phyloP scores from a whole-genome alignment of 108 stramenopile species.

The Cyclotella sp. region DNA sequence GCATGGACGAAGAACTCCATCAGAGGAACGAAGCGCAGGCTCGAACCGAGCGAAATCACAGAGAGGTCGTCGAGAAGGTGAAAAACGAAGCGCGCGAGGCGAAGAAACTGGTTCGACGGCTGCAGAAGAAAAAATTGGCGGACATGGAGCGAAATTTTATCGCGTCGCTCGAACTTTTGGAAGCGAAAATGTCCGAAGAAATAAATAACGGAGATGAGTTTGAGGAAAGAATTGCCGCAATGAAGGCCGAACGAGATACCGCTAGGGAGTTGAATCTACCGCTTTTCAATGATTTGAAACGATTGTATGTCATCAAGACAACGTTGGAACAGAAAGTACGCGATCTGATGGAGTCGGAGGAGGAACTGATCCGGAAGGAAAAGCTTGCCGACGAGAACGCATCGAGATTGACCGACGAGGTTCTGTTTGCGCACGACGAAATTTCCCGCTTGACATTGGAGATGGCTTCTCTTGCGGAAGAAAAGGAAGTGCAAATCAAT shows the following conservation, averaged over 20 bases:
- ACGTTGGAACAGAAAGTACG: neutral
- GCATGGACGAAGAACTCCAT: neutral
- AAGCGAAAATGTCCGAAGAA: slow-evolving; percentile 10
- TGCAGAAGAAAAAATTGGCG: slow-evolving; percentile 8
- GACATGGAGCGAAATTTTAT: slow-evolving; percentile 11
- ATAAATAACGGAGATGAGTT: slow-evolving; percentile 9
- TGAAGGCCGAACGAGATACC: slow-evolving; percentile 11
- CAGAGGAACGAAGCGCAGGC: neutral
- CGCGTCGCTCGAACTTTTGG: neutral
- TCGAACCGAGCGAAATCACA: neutral
- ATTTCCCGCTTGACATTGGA: slow-evolving; percentile 7
- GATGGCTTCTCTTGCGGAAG: neutral
- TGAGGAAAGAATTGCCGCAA: neutral
- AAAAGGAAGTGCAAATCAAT: neutral
- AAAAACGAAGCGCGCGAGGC: neutral
- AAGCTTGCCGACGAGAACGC: neutral
- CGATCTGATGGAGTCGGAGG: slow-evolving; percentile 6
- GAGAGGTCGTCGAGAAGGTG: neutral
- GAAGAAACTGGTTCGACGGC: neutral
- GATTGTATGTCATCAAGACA: slow-evolving; percentile 2
- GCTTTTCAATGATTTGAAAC: slow-evolving; percentile 16
- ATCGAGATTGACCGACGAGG: neutral
- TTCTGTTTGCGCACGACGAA: slow-evolving; percentile 1
- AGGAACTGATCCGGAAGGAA: neutral
- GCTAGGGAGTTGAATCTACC: slow-evolving; percentile 13